Conservation (phyloP, 768 basidiomycete species). For the Rickenella mellea region DNA sequence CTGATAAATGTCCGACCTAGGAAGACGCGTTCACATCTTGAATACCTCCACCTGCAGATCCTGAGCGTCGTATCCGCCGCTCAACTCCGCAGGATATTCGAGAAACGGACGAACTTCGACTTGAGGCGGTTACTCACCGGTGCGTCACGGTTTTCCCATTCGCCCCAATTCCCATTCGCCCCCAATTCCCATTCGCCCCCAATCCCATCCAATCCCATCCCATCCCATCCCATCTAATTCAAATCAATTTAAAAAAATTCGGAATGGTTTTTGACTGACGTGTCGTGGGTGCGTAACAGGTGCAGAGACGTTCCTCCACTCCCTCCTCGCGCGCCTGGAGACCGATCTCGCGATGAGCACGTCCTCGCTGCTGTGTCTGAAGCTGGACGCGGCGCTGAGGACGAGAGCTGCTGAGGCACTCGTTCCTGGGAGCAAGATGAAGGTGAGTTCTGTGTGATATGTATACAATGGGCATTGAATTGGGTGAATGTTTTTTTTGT, state of each 20-base stretch:
- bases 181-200: too few relatives aligned
- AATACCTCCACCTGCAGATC: slow-evolving; percentile 91
- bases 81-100: slow-evolving; percentile 80
- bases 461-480: slow-evolving; percentile 1
- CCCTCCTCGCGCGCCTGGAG: slow-evolving; percentile 62
- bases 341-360: slow-evolving; percentile 74
- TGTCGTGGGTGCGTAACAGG: slow-evolving; percentile 50
- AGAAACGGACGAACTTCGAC: slow-evolving; percentile 87
- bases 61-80: slow-evolving; percentile 80
- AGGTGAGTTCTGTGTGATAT: slow-evolving; percentile 33
- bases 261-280: not conserved
- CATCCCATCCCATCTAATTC: not conserved
- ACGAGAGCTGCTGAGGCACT: slow-evolving; percentile 71
- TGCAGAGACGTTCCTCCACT: slow-evolving; percentile 71
- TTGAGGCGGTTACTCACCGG: slow-evolving; percentile 66
- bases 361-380: slow-evolving; percentile 74
- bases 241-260: not conserved
- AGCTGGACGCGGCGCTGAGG: slow-evolving; percentile 58
- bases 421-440: slow-evolving; percentile 74
- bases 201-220: too few relatives aligned
- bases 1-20: slow-evolving; percentile 40
- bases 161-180: too few relatives aligned
- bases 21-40: slow-evolving; percentile 88
- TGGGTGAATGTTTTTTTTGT: not conserved
- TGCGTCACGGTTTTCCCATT: slow-evolving; percentile 11